Percentiles rank a stretch among this genome's conserved stretches.
These are phyloP conservation scores for Pestalotiopsis sp. DNA, from an alignment of 2,329 filamentous ascomycete species.

Conservation along the genomic window DNA sequence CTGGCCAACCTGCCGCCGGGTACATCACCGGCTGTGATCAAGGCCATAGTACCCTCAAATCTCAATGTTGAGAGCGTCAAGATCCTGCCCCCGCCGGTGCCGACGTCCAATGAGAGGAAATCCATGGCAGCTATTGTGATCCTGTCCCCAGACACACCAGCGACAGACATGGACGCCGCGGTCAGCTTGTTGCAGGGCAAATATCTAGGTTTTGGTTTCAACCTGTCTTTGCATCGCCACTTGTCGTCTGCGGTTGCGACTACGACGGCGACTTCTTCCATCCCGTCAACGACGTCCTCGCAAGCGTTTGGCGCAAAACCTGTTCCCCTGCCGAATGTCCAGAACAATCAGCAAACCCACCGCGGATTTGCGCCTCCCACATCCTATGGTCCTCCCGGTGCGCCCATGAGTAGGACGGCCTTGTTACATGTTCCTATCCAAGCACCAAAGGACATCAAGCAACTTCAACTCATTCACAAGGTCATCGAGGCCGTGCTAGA, in stretches of 20 bases:
- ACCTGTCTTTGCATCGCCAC: constrained; percentile 79
- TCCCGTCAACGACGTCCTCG: constrained; percentile 52
- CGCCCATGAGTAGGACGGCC: constrained; percentile 44
- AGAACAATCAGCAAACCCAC: constrained; percentile 44
- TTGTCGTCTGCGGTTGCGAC: constrained; percentile 75
- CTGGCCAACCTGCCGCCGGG: constrained; percentile 63
- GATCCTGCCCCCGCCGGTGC: constrained; percentile 60
- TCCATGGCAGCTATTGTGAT: constrained; percentile 80
- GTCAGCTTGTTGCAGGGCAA: constrained; percentile 80
- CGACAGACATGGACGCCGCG: constrained; percentile 79
- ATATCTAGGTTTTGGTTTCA: constrained; percentile 84
- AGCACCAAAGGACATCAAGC: constrained; percentile 76
- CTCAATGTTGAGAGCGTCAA: constrained; percentile 74
- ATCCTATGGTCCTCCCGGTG: constrained; percentile 59
- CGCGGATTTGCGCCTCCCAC: constrained; percentile 77
- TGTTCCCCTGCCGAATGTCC: constrained; percentile 46
- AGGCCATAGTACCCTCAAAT: constrained; percentile 59
- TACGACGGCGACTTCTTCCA: constrained; percentile 35
- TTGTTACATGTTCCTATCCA: constrained; percentile 72
- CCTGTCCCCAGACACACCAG: constrained; percentile 77
- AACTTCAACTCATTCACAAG: constrained; percentile 83
- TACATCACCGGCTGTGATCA: constrained; percentile 62
- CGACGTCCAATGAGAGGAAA: constrained; percentile 64
- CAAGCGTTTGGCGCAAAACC: constrained; percentile 80
- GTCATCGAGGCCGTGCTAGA: constrained; percentile 79